Evolutionary conservation across 306 rosid genomes (phyloP).

Genomic region (Psophocarpus tetragonolobus): DNA sequence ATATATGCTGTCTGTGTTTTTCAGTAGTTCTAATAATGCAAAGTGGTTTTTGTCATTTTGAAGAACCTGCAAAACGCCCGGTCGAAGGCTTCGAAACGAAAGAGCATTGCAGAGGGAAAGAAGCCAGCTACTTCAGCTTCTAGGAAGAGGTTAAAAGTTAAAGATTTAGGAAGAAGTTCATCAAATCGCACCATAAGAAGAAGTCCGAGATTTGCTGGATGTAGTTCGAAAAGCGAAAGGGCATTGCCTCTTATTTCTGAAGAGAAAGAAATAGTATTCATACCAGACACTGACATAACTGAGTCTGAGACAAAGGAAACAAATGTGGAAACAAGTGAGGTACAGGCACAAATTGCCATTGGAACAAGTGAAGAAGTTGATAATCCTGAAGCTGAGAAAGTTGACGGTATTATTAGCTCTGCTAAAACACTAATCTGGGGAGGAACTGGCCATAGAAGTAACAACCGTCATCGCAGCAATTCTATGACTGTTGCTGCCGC

Average conservation of each 20-base stretch:
- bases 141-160: conserved; percentile 49
- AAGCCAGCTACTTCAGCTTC: conserved; percentile 46
- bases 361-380: conserved; percentile 30
- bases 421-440: conserved; percentile 70
- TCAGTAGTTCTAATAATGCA: conserved; percentile 14
- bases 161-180: conserved; percentile 34
- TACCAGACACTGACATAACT: conserved; percentile 9
- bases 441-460: conserved; percentile 64
- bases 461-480: conserved; percentile 49
- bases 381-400: conserved; percentile 32
- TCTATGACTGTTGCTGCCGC: conserved; percentile 39
- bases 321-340: no score
- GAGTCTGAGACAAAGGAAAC: neutral
- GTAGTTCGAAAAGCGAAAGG: conserved; percentile 46
- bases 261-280: conserved; percentile 38
- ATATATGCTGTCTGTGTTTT: no score
- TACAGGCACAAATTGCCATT: no score
- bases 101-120: conserved; percentile 65
- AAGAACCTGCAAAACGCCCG: conserved; percentile 68
- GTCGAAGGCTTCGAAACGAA: conserved; percentile 46
- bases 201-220: conserved; percentile 40
- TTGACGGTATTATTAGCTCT: conserved; percentile 42
- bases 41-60: conserved; percentile 7
- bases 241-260: conserved; percentile 62
- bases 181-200: conserved; percentile 47